These are phyloP conservation scores for Acer yangbiense DNA, from an alignment of 345 rosid species.

Conservation along the genomic window DNA sequence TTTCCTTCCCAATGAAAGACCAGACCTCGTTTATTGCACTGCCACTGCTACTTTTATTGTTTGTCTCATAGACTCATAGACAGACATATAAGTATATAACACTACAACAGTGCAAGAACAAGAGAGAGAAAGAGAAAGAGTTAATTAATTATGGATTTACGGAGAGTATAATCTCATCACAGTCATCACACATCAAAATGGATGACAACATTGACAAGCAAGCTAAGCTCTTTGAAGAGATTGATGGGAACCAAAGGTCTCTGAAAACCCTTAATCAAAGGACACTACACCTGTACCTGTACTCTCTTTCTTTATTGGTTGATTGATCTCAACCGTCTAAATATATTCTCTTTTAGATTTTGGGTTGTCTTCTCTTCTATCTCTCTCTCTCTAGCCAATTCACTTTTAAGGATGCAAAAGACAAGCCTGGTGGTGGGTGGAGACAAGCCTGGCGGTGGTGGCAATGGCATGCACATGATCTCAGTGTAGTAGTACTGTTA, in stretches of 20 bases:
- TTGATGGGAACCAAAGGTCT: constrained; percentile 23
- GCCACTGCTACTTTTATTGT: constrained; percentile 15
- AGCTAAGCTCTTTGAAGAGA: constrained; percentile 11
- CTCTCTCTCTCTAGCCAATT: background rate
- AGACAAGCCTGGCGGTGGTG: background rate
- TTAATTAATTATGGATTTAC: background rate
- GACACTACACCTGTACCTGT: constrained; percentile 19
- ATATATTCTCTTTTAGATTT: constrained; percentile 18
- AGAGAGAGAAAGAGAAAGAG: background rate
- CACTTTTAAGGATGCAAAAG: constrained; percentile 2
- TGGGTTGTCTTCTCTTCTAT: background rate
- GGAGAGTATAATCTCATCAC: background rate
- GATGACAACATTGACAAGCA: constrained; percentile 9
- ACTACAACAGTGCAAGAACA: background rate
- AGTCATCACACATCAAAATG: background rate
- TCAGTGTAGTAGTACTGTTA: background rate
- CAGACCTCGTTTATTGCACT: constrained; percentile 18
- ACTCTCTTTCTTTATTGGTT: background rate
- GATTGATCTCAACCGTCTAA: constrained; percentile 10
- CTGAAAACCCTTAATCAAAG: background rate
- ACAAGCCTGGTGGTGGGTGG: background rate
- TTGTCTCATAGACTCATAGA: background rate
- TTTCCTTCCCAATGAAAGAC: constrained; percentile 30
- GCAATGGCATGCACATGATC: constrained; percentile 2
- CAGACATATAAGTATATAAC: too few species aligned